Percentiles rank a stretch among this genome's conserved stretches.
Conservation (phyloP, 2,329 filamentous ascomycete genomes). For the Colletotrichum sp. region DNA sequence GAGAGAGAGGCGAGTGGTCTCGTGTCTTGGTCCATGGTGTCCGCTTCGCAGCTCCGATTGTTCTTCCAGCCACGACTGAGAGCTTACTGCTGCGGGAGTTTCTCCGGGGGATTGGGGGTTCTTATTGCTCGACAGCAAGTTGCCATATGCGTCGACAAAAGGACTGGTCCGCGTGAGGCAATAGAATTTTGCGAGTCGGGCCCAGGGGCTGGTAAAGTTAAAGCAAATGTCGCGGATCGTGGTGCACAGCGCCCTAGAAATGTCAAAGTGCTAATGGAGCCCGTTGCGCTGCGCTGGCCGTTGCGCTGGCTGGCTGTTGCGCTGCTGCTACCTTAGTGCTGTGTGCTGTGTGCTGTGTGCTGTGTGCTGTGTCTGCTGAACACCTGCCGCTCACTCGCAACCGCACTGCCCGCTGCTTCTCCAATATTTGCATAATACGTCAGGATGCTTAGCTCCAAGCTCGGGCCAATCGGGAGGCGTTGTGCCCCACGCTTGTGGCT, state of each 20-base stretch:
- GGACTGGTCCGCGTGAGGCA: background rate
- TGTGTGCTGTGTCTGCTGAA: background rate
- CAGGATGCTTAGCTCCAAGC: slow-evolving; percentile 13
- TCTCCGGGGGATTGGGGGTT: background rate
- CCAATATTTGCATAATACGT: slow-evolving; percentile 15
- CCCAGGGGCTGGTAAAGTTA: slow-evolving; percentile 19
- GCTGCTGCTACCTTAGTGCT: background rate
- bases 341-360: background rate
- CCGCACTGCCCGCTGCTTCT: background rate
- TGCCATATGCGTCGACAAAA: background rate
- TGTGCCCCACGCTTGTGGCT: background rate
- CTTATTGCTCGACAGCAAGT: background rate
- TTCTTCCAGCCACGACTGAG: background rate
- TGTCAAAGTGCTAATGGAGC: slow-evolving; percentile 11
- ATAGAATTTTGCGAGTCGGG: background rate
- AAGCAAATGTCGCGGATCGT: slow-evolving; percentile 18
- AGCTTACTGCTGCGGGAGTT: background rate
- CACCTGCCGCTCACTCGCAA: background rate
- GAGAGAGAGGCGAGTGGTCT: slow-evolving; percentile 84
- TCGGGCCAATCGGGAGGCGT: slow-evolving; percentile 5
- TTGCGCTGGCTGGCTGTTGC: background rate
- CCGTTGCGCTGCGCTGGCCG: background rate
- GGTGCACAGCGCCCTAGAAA: slow-evolving; percentile 16
- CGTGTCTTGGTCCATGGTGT: slow-evolving; percentile 38
- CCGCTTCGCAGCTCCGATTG: background rate